Percentiles rank a stretch among this genome's conserved stretches.
Conservation (phyloP, 208 protist species). For the Acanthamoeba divionensis region DNA sequence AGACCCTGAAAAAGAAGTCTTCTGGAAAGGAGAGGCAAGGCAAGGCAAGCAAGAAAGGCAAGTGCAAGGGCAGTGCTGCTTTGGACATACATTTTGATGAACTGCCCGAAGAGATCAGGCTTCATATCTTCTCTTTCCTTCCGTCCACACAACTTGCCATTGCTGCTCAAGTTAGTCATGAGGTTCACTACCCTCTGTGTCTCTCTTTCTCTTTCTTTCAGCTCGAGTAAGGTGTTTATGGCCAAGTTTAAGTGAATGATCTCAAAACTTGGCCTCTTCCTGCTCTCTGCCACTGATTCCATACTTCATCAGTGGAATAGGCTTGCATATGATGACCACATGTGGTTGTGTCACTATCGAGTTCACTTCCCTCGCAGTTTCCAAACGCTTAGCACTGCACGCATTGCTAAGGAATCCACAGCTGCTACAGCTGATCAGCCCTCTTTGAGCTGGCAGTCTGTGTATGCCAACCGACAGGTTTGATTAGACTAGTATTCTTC, state of each 20-base stretch:
- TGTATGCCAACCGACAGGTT: no score
- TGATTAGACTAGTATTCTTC: no score
- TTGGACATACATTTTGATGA: neutral
- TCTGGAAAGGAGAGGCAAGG: no score
- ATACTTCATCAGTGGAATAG: conserved; percentile 37
- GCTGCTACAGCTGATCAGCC: no score
- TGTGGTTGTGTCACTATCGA: no score
- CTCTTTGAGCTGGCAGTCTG: no score
- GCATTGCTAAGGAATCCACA: no score
- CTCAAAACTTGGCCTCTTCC: neutral
- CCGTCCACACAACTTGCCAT: neutral
- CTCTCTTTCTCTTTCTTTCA: neutral
- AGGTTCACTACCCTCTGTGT: neutral
- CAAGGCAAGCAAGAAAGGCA: neutral
- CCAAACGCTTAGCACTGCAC: no score
- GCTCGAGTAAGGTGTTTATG: neutral
- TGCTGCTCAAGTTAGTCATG: neutral
- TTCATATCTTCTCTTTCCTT: conserved; percentile 4
- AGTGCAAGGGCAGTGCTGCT: no score
- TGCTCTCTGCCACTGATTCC: neutral
- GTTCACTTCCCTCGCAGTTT: no score
- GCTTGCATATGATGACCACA: neutral
- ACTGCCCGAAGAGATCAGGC: conserved; percentile 5
- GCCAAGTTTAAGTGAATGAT: neutral
- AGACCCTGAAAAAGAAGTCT: no score